Evolutionary conservation across 176 grass and related monocot species (phyloP), one percentile per base, ranked within the genome.

Genomic region (Secale cereale): DNA sequence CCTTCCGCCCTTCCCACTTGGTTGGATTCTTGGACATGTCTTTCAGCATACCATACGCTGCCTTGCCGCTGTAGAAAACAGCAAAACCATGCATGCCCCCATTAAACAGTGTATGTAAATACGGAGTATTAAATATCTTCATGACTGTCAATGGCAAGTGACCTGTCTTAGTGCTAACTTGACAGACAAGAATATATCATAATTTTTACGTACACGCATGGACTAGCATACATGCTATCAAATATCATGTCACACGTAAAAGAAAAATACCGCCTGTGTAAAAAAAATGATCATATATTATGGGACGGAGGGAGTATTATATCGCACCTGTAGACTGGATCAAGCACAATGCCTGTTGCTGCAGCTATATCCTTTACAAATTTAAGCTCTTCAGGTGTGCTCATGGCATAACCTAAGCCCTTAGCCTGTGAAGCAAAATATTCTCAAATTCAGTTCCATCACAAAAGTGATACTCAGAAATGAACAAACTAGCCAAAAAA

Each of bases 401-500:
- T 99, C 86, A 96, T 91, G 75, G 97, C 93, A 65, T 99, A 99
- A 74, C 97, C 97, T 94, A 99, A 89, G 70, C 93, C 93, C 75
- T 99, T 99, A 59, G 86, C 97, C 93, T 99, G 82, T 77, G 29
- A 88, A 83, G 35, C 29, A 39, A 82, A 78, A 63, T 70, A 23
- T 28, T 86, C 16, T 75, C 3, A 36, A 50, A 80, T 27, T 36
- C 26, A 1, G 22, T 64, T 69, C 12, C 69, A 15, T 4, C 41
- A 17, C 28, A 80, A 25, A 86, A 36, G n/a, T 52, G 31, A 37
- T 46, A 72, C 5, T 46, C 10, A 56, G 10, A 77, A 80, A 68
- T 64, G n/a, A 73, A 40, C 3, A 76, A 81, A 22, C 16, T 48
- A 81, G 13, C 41, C 17, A 54, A 16, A 54, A 0, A 52, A 54